These are phyloP conservation scores for Sarocladium oryzae DNA, from an alignment of 2,329 filamentous ascomycete genomes.

Conservation along the genomic window DNA sequence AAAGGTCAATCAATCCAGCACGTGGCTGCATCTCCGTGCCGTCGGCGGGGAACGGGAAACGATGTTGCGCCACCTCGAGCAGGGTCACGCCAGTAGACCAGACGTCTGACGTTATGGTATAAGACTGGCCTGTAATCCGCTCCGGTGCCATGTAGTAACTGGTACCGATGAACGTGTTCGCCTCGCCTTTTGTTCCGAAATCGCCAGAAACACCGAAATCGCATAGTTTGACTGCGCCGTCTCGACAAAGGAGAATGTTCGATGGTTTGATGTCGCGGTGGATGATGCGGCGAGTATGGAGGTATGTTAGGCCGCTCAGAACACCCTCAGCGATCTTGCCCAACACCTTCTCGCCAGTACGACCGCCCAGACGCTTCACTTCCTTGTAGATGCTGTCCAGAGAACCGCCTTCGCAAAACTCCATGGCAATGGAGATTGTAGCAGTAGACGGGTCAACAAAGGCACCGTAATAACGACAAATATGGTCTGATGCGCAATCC, in stretches of 20 bases:
- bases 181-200: slow-evolving; percentile 96
- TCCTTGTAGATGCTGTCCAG: slow-evolving; percentile 96
- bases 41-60: slow-evolving; percentile 96
- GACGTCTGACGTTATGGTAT: slow-evolving; percentile 97
- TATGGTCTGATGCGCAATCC: slow-evolving; percentile 90
- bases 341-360: slow-evolving; percentile 93
- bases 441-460: slow-evolving; percentile 95
- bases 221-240: slow-evolving; percentile 93
- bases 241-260: slow-evolving; percentile 89
- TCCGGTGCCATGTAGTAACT: slow-evolving; percentile 99
- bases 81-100: slow-evolving; percentile 96
- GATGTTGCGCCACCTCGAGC: slow-evolving; percentile 97
- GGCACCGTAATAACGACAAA: slow-evolving; percentile 94
- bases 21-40: slow-evolving; percentile 92
- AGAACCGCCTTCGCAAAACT: slow-evolving; percentile 95
- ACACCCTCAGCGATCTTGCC: slow-evolving; percentile 97
- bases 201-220: slow-evolving; percentile 98
- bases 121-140: slow-evolving; percentile 93
- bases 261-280: slow-evolving; percentile 98
- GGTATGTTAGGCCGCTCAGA: slow-evolving; percentile 85
- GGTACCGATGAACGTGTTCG: slow-evolving; percentile 97
- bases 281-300: slow-evolving; percentile 94
- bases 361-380: slow-evolving; percentile 88
- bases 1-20: slow-evolving; percentile 85
- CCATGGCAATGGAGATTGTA: slow-evolving; percentile 98